Percentiles rank a stretch among this genome's conserved stretches.
Evolutionary conservation across 129 eudicot genomes (phyloP).

Genomic region (Flaveria sonorensis): DNA sequence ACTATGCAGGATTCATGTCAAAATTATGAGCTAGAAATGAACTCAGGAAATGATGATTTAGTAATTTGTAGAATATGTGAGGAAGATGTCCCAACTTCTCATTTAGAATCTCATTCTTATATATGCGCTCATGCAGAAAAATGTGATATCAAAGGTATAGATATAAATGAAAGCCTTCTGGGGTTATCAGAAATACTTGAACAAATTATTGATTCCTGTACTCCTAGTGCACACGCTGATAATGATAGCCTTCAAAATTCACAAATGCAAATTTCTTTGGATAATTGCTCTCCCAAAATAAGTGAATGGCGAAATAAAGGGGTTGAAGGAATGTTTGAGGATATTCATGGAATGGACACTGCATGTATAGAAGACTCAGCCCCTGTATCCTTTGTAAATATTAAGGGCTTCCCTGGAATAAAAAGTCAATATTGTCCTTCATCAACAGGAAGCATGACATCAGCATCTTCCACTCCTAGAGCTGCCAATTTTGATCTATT

Average conservation of each 20-base stretch:
- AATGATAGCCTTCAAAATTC: slow-evolving; percentile 57
- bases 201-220: slow-evolving; percentile 62
- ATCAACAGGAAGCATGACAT: slow-evolving; percentile 77
- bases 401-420: slow-evolving; percentile 55
- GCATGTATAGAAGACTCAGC: slow-evolving; percentile 80
- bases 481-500: slow-evolving; percentile 65
- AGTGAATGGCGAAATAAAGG: slow-evolving; percentile 79
- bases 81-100: slow-evolving; percentile 70
- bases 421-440: slow-evolving; percentile 70
- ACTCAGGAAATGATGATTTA: slow-evolving; percentile 40
- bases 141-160: slow-evolving; percentile 58
- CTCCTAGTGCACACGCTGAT: slow-evolving; percentile 41
- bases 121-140: slow-evolving; percentile 92
- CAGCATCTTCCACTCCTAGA: slow-evolving; percentile 79
- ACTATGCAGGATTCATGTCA: slow-evolving; percentile 34
- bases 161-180: slow-evolving; percentile 64
- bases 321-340: slow-evolving; percentile 89
- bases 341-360: slow-evolving; percentile 95
- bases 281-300: slow-evolving; percentile 64
- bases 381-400: slow-evolving; percentile 39
- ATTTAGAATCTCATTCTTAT: slow-evolving; percentile 80
- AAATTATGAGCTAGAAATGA: slow-evolving; percentile 39
- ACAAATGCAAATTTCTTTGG: slow-evolving; percentile 43
- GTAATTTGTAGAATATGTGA: slow-evolving; percentile 94
- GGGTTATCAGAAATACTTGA: slow-evolving; percentile 79